Evolutionary conservation across 352 stramenopile genomes (phyloP).

Genomic region (Globisporangium parvum): DNA sequence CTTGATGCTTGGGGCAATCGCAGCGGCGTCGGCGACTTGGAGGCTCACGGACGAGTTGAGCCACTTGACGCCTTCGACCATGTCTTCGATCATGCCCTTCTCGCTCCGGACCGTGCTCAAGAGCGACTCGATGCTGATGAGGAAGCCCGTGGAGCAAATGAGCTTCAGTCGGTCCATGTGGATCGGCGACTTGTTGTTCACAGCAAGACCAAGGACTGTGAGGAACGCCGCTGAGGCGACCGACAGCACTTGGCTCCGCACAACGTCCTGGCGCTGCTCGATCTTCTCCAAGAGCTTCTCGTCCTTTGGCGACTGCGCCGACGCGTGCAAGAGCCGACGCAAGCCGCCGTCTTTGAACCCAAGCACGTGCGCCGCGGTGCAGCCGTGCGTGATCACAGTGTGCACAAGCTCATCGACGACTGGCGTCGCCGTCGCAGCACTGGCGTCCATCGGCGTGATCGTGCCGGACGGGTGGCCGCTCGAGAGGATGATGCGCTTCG

Average conservation of each 20-base stretch:
- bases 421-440: constrained; percentile 8
- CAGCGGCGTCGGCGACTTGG: constrained; percentile 27
- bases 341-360: constrained; percentile 84
- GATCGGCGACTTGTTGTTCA: constrained; percentile 43
- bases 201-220: constrained; percentile 56
- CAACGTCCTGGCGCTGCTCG: constrained; percentile 77
- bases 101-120: constrained; percentile 92
- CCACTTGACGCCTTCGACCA: constrained; percentile 84
- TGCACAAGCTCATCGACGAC: constrained; percentile 54
- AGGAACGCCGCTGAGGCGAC: constrained; percentile 73
- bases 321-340: constrained; percentile 43
- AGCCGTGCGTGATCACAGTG: constrained; percentile 74
- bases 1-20: constrained; percentile 23
- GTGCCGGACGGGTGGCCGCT: constrained; percentile 11
- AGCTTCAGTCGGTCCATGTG: constrained; percentile 57
- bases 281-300: constrained; percentile 48
- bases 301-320: constrained; percentile 41
- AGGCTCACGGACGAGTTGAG: constrained; percentile 75
- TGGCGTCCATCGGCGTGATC: constrained; percentile 21
- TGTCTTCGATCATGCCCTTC: constrained; percentile 94
- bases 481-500: constrained; percentile 46
- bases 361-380: constrained; percentile 66
- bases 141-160: constrained; percentile 69
- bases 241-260: constrained; percentile 66
- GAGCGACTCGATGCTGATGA: constrained; percentile 93